Conservation (phyloP, 75 land plant genomes). For the Adiantum capillusveneris region DNA sequence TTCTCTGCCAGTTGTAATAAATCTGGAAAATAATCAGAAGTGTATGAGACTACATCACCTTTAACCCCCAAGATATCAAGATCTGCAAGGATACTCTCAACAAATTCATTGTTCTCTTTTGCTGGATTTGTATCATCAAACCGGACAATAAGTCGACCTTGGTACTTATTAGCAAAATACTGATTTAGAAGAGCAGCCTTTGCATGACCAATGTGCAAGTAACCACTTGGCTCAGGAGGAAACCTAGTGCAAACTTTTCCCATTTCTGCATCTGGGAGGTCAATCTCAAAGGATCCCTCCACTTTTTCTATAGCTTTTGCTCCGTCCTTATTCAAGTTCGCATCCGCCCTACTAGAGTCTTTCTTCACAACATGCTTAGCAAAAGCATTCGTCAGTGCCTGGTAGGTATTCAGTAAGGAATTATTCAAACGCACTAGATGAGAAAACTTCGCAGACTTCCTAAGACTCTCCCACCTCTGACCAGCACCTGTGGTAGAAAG, state of each 20-base stretch:
- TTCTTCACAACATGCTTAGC: slow-evolving; percentile 45
- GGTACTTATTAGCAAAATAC: slow-evolving; percentile 73
- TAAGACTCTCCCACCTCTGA: slow-evolving; percentile 82
- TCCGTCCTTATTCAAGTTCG: slow-evolving; percentile 16
- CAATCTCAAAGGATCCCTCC: slow-evolving; percentile 55
- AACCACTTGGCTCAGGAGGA: slow-evolving; percentile 98
- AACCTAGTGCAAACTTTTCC: slow-evolving; percentile 87
- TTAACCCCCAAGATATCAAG: slow-evolving; percentile 72
- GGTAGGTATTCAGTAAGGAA: slow-evolving; percentile 46
- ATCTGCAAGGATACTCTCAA: slow-evolving; percentile 49
- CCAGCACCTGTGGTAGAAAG: slow-evolving; percentile 39
- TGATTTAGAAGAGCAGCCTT: slow-evolving; percentile 84
- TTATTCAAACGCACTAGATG: slow-evolving; percentile 74
- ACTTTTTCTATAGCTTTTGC: slow-evolving; percentile 17
- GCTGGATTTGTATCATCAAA: slow-evolving; percentile 69
- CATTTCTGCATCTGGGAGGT: slow-evolving; percentile 75
- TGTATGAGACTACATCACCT: slow-evolving; percentile 61
- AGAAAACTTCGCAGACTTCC: slow-evolving; percentile 67
- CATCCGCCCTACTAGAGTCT: slow-evolving; percentile 37
- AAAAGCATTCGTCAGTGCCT: slow-evolving; percentile 30
- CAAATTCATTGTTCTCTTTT: slow-evolving; percentile 53
- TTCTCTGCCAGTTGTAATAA: slow-evolving; percentile 83
- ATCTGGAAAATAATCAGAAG: slow-evolving; percentile 78
- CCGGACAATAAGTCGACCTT: slow-evolving; percentile 55
- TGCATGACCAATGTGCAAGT: slow-evolving; percentile 89